Conservation (phyloP, 2,329 filamentous ascomycete genomes). For the Ceratocystis cubensis region DNA sequence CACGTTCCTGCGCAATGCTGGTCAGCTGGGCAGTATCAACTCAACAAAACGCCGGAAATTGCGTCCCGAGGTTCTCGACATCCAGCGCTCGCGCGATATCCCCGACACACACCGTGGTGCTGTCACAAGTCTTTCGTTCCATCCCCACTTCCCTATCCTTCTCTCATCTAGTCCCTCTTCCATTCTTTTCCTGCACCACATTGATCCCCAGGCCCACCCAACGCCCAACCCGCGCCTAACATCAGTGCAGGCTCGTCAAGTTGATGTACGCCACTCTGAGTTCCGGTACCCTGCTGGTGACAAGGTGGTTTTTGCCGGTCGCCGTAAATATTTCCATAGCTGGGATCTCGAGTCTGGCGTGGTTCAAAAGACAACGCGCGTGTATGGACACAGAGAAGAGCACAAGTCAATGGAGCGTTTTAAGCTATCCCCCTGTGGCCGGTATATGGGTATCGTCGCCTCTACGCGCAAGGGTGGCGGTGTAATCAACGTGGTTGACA, state of each 20-base stretch:
- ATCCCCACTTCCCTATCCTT: constrained; percentile 76
- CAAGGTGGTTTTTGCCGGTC: constrained; percentile 76
- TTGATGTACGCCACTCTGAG: constrained; percentile 70
- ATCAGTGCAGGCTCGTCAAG: constrained; percentile 72
- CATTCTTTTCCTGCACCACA: constrained; percentile 78
- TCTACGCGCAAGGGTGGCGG: constrained; percentile 76
- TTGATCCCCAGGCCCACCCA: constrained; percentile 60
- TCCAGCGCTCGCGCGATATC: constrained; percentile 79
- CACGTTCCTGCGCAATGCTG: constrained; percentile 62
- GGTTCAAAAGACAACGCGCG: constrained; percentile 67
- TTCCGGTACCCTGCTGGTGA: constrained; percentile 63
- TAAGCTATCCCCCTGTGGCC: constrained; percentile 73
- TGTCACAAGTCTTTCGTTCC: constrained; percentile 76
- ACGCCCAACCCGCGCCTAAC: constrained; percentile 82
- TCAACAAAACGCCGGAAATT: constrained; percentile 54
- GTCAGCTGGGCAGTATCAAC: constrained; percentile 46
- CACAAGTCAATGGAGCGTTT: constrained; percentile 87
- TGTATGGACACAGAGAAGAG: constrained; percentile 65
- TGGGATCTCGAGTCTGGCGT: constrained; percentile 77
- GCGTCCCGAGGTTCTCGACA: constrained; percentile 76
- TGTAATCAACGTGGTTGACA: constrained; percentile 72
- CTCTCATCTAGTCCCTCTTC: constrained; percentile 80
- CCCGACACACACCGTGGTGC: constrained; percentile 64
- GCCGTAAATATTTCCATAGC: constrained; percentile 81
- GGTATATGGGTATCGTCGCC: constrained; percentile 72